Conservation (phyloP, 768 basidiomycete species). For the Kwoniella dendrophila region DNA sequence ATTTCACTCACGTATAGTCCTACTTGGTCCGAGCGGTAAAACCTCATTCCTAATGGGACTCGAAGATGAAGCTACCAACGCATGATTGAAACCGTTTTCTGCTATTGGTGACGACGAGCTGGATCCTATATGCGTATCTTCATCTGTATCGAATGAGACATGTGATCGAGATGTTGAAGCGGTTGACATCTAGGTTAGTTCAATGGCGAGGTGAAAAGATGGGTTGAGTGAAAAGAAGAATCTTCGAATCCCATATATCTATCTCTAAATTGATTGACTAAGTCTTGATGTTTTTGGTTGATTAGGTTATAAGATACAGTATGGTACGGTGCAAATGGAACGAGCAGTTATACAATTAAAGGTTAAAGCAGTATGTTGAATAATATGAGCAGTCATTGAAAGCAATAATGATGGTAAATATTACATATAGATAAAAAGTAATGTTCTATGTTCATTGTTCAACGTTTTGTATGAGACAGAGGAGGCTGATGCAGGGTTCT, state of each 20-base stretch:
- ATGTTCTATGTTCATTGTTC: background rate
- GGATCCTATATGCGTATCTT: constrained; percentile 13
- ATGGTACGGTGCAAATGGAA: background rate
- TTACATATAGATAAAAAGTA: background rate
- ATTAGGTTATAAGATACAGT: background rate
- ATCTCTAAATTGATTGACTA: constrained; percentile 2
- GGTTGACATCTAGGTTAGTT: constrained; percentile 14
- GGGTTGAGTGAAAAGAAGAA: no score
- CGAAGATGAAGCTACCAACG: constrained; percentile 18
- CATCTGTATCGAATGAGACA: constrained; percentile 16
- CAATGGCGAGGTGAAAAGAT: background rate
- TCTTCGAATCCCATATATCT: background rate
- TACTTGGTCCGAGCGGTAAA: constrained; percentile 34
- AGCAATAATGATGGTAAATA: constrained; percentile 1
- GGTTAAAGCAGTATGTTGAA: background rate
- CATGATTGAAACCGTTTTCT: background rate
- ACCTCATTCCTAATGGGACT: constrained; percentile 23
- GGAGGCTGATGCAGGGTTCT: constrained; percentile 18
- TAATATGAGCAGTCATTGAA: background rate
- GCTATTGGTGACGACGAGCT: constrained; percentile 21
- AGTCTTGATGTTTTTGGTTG: background rate
- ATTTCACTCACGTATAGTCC: constrained; percentile 30
- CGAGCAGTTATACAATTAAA: background rate
- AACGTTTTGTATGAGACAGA: background rate
- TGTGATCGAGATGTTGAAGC: constrained; percentile 9